Conservation (phyloP, 768 basidiomycete genomes). For the Royoungia palumana region DNA sequence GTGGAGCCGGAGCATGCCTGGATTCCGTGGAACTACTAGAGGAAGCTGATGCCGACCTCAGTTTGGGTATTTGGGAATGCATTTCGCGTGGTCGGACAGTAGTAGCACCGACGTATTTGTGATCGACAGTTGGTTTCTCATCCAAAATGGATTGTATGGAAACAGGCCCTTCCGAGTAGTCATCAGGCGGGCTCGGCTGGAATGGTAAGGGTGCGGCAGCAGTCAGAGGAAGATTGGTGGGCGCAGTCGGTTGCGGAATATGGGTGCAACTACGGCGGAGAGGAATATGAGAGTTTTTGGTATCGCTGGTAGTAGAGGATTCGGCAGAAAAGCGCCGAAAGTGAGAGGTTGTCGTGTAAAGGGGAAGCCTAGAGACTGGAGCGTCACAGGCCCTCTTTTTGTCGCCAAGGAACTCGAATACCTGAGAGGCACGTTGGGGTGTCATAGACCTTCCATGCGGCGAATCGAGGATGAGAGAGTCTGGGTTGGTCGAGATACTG, state of each 20-base stretch:
- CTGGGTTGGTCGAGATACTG: slow-evolving; percentile 46
- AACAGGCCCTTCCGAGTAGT: slow-evolving; percentile 1
- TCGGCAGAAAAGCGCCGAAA: slow-evolving; percentile 24
- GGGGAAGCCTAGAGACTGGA: slow-evolving; percentile 30
- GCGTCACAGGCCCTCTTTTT: slow-evolving; percentile 40
- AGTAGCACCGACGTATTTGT: neutral
- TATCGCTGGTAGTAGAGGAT: slow-evolving; percentile 25
- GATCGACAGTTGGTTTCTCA: slow-evolving; percentile 17
- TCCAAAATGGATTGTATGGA: slow-evolving; percentile 2
- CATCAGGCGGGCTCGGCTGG: neutral
- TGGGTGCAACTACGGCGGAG: slow-evolving; percentile 10
- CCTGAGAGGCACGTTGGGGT: slow-evolving; percentile 67
- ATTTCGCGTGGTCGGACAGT: slow-evolving; percentile 8
- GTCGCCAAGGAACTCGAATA: slow-evolving; percentile 68
- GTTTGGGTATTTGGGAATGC: slow-evolving; percentile 30
- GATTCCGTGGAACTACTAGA: slow-evolving; percentile 22
- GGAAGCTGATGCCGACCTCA: slow-evolving; percentile 27
- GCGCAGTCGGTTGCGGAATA: slow-evolving; percentile 12
- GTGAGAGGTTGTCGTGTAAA: slow-evolving; percentile 20
- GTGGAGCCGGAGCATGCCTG: slow-evolving; percentile 1
- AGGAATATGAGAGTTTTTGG: slow-evolving; percentile 17
- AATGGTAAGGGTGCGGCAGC: neutral
- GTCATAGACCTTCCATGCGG: slow-evolving; percentile 46
- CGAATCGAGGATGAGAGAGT: slow-evolving; percentile 13
- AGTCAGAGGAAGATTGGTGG: slow-evolving; percentile 9